Base-by-base conservation (phyloP, 1,284 basidiomycete genomes). In the Trichosporon sp. region DNA sequence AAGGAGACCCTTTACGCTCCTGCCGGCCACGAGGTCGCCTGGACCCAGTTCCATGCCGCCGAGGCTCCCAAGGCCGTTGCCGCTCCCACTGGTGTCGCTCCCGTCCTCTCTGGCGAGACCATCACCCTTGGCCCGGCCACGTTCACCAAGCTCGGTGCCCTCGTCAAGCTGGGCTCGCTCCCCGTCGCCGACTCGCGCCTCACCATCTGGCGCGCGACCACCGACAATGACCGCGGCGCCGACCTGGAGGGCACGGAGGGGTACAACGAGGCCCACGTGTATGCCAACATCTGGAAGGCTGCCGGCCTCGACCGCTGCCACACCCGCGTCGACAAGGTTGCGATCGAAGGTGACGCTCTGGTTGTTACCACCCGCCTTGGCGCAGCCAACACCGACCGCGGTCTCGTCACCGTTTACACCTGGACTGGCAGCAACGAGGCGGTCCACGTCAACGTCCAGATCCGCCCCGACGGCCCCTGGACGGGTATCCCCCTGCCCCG, bases 161-260 rank as follows among this genome's bases (percentile, higher is more conserved):
- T 77, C 5, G 7, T 67, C 4, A 8, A 16, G 10, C 43, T 77
- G 10, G 70, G 70, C 16, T 16, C 19, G 1, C 7, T 70, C 51
- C 19, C 59, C 4, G 48, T 69, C 32, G 32, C 56, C 11, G 19
- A 11, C 12, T 31, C 54, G 2, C 43, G 63, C 7, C 67, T 76
- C 3, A 72, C 75, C 66, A 38, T 77, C 21, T 75, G 75, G 73
- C 72, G 76, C 19, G 75, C 75, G 4, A 37, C 67, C 46, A 77
- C 74, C 10, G 76, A 77, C 67, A 76, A 76, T 69, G 76, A 77
- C 65, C 12, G 38, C 6, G 71, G 66, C 40, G 7, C 40, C 12
- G 40, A 65, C 38, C 2, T n/a, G 10, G 10, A 8, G 21, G 31
- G 66, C 12, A 7, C 12, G 48, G 26, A 63, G 46, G n/a, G n/a